Evolutionary conservation across 306 rosid genomes (phyloP).

Genomic region (Lathyrus aphaca): DNA sequence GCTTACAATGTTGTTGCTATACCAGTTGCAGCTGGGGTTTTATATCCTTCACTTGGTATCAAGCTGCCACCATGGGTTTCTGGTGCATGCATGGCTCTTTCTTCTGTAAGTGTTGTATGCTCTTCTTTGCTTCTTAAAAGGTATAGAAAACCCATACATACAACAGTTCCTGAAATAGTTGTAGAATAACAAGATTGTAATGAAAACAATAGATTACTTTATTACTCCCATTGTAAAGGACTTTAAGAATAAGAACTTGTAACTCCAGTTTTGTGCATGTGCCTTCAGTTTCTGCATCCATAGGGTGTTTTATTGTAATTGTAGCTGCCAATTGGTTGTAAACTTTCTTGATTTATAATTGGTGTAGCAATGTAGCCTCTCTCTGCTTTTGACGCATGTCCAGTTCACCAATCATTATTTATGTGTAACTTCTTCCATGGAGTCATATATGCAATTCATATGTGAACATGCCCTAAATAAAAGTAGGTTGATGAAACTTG

Average conservation of each 20-base stretch:
- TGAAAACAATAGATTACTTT: conserved; percentile 33
- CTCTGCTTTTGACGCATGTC: neutral
- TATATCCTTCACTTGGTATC: conserved; percentile 75
- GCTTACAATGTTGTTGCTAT: conserved; percentile 85
- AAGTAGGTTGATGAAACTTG: neutral
- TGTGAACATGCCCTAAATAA: neutral
- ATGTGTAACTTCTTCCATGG: neutral
- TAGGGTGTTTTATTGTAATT: conserved; percentile 34
- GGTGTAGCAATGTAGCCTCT: conserved; percentile 7
- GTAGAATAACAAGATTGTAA: conserved; percentile 62
- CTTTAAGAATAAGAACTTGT: conserved; percentile 25
- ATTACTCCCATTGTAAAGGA: conserved; percentile 33
- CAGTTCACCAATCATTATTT: neutral
- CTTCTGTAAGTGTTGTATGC: conserved; percentile 92
- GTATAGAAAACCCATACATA: conserved; percentile 81
- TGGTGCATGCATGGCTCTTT: conserved; percentile 98
- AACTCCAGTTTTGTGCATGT: conserved; percentile 46
- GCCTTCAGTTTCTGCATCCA: conserved; percentile 28
- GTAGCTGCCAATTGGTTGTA: conserved; percentile 46
- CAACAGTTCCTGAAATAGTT: conserved; percentile 77
- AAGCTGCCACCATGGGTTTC: conserved; percentile 95
- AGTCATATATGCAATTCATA: neutral
- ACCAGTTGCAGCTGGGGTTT: conserved; percentile 86
- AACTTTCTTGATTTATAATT: conserved; percentile 39
- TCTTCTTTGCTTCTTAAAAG: conserved; percentile 87